These are phyloP conservation scores for Nepenthes alata DNA, from an alignment of 179 eudicot species.

Conservation along the genomic window DNA sequence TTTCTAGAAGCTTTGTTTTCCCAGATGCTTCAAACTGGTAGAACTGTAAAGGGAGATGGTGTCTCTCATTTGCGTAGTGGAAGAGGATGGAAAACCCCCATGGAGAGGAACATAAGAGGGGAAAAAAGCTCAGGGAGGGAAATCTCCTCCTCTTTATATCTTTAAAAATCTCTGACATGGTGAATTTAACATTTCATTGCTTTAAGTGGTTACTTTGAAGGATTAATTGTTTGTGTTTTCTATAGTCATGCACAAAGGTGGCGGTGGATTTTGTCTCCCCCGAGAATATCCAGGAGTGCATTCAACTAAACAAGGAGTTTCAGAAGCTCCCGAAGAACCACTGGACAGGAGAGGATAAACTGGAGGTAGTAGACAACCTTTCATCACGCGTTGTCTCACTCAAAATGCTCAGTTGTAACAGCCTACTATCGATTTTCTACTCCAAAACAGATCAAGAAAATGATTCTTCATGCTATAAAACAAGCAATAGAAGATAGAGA, in stretches of 20 bases:
- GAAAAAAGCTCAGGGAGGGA: too few species aligned
- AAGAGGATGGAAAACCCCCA: too few species aligned
- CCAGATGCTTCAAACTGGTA: not conserved
- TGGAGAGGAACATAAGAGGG: too few species aligned
- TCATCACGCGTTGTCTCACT: too few species aligned
- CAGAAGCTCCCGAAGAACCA: constrained; percentile 54
- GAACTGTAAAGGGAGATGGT: too few species aligned
- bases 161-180: too few species aligned
- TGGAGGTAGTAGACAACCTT: constrained; percentile 32
- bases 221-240: not conserved
- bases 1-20: not conserved
- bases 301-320: constrained; percentile 59
- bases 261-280: constrained; percentile 81
- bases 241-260: constrained; percentile 70
- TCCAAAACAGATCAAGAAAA: constrained; percentile 46
- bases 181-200: too few species aligned
- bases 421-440: not conserved
- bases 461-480: constrained; percentile 41
- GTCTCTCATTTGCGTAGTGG: too few species aligned
- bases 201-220: too few species aligned
- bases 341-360: constrained; percentile 59
- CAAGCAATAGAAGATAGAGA: constrained; percentile 25
- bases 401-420: not conserved
- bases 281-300: constrained; percentile 55
- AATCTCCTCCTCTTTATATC: too few species aligned